Percentiles rank a stretch among this genome's conserved stretches.
Conservation (phyloP, 2,329 filamentous ascomycete genomes). For the Coniochaeta sp. region DNA sequence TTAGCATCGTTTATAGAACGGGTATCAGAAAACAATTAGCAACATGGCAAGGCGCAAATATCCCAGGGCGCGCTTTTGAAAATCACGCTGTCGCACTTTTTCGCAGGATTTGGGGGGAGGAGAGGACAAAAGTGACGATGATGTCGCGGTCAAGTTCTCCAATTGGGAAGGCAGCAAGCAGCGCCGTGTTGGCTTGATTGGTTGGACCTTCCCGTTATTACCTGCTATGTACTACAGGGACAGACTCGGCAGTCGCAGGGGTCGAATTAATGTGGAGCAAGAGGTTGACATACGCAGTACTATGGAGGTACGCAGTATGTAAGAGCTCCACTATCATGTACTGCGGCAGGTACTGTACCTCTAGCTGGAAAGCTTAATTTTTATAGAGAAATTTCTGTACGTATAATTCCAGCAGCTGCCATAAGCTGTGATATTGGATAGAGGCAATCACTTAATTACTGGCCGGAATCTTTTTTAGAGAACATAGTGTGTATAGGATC, state of each 20-base stretch:
- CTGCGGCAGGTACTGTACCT: background rate
- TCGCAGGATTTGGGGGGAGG: background rate
- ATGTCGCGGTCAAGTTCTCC: constrained; percentile 1
- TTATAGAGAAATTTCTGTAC: background rate
- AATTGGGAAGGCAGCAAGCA: background rate
- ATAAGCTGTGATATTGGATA: background rate
- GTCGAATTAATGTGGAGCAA: background rate
- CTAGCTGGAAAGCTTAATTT: background rate
- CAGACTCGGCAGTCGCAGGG: background rate
- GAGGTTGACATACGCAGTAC: background rate
- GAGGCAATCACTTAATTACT: too few relatives aligned
- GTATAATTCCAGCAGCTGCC: background rate
- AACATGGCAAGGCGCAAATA: background rate
- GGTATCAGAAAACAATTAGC: background rate
- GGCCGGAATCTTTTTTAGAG: too few relatives aligned
- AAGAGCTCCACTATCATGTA: background rate
- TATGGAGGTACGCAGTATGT: too few relatives aligned
- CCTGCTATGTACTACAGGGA: too few relatives aligned
- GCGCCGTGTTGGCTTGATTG: background rate
- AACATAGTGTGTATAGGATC: background rate
- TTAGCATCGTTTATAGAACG: background rate
- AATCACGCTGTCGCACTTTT: background rate
- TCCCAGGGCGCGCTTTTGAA: background rate
- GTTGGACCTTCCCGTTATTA: background rate
- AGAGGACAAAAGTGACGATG: background rate